These are phyloP conservation scores for Chalciporus pseudorubinellus DNA, from an alignment of 768 basidiomycete genomes.

Conservation along the genomic window DNA sequence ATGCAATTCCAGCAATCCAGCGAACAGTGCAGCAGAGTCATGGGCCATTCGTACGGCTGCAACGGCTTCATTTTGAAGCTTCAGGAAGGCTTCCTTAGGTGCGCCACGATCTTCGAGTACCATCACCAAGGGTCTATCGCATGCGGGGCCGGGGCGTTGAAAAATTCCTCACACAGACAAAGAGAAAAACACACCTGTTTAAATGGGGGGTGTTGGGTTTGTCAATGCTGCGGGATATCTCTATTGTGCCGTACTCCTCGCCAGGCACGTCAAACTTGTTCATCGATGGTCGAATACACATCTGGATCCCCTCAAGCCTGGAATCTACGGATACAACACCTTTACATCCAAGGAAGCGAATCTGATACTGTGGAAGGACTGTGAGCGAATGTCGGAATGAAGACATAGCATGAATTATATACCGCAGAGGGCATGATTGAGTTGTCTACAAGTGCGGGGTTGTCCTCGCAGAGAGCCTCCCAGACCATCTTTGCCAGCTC, in stretches of 20 bases:
- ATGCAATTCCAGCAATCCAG: slow-evolving; percentile 48
- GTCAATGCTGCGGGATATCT: slow-evolving; percentile 67
- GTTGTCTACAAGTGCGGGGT: slow-evolving; percentile 32
- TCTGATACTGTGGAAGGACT: slow-evolving; percentile 56
- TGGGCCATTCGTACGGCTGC: slow-evolving; percentile 57
- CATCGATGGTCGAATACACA: slow-evolving; percentile 74
- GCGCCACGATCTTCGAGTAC: slow-evolving; percentile 76
- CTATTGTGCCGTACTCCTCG: slow-evolving; percentile 56
- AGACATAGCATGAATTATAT: slow-evolving; percentile 25
- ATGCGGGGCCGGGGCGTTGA: no score
- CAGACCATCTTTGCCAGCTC: slow-evolving; percentile 60
- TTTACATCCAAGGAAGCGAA: slow-evolving; percentile 81
- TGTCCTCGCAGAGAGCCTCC: slow-evolving; percentile 47
- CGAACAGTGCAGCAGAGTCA: slow-evolving; percentile 50
- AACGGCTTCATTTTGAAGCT: slow-evolving; percentile 60
- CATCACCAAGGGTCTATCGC: slow-evolving; percentile 66
- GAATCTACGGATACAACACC: slow-evolving; percentile 75
- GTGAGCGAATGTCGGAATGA: not conserved
- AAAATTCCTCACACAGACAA: no score
- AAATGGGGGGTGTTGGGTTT: slow-evolving; percentile 62
- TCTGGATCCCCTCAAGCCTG: slow-evolving; percentile 49
- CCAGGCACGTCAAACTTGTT: slow-evolving; percentile 62
- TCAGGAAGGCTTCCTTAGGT: slow-evolving; percentile 50
- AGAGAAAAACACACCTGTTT: slow-evolving; percentile 61
- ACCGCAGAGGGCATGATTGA: slow-evolving; percentile 59